Evolutionary conservation across 1,284 basidiomycete species (phyloP), one percentile per base, ranked within the genome.

Genomic region (Ceratobasidium sp.): DNA sequence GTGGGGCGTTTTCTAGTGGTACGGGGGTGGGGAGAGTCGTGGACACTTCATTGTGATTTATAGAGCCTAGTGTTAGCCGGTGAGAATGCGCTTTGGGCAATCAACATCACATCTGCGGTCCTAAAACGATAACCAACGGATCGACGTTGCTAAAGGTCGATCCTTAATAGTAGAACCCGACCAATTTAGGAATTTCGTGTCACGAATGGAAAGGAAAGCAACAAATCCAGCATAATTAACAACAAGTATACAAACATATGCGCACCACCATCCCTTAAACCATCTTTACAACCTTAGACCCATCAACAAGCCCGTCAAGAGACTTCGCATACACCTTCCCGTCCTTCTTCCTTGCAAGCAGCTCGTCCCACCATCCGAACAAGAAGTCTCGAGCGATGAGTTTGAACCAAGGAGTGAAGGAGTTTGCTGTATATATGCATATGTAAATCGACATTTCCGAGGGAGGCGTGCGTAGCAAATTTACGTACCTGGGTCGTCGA

Each of bases 331-430:
- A 80, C 27, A 95, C 86, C 73, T 87, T 86, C 8, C 93, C 93
- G 44, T 89, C 82, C 15, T 77, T 82, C 81, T 87, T 91, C 60
- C 91, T 89, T 45, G 85, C 86, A 66, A 94, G 80, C 73, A 99
- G 89, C 79, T 94, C 91, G 80, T 96, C 93, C 98, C 98, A 99
- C 98, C 98, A 99, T 17, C 95, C 95, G 82, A 97, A 99, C 65
- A 99, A 87, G 84, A 98, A 98, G 81, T 98, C 95, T 8, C 96
- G 90, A 1, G 96, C 96, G 80, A 99, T 99, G 51, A 99, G 90
- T 82, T 96, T 96, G 90, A 99, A 99, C 98, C 98, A 99, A 0
- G 98, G 98, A 2, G 98, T 99, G 83, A 99, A 99, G 0, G 89
- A 89, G 81, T 94, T 93, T 54, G 85, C 95, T 97, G 80, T 17